Conservation (phyloP, 2,329 filamentous ascomycete species). For the Rachicladosporium sp. region DNA sequence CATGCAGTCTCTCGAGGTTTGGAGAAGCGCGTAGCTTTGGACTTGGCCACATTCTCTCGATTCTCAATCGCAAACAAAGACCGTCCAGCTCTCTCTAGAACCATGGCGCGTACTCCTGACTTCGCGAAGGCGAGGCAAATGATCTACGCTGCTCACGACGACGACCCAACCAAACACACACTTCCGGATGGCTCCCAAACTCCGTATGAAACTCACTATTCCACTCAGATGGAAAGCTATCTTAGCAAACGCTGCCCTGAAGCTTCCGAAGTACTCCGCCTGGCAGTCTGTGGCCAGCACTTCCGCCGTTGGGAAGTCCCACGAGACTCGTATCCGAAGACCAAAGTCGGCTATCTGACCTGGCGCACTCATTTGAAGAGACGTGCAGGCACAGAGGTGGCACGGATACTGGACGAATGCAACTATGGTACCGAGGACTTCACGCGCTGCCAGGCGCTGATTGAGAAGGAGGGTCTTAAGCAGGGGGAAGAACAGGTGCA, state of each 20-base stretch:
- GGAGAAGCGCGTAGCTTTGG: too few species aligned
- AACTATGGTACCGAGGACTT: constrained; percentile 44
- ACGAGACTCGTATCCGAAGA: constrained; percentile 59
- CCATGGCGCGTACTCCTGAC: constrained; percentile 7
- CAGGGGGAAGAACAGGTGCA: constrained; percentile 54
- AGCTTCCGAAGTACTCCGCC: constrained; percentile 54
- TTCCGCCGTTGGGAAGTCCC: constrained; percentile 78
- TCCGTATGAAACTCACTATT: constrained; percentile 75
- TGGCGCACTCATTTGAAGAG: constrained; percentile 68
- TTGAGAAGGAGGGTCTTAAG: constrained; percentile 65
- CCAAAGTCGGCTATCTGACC: constrained; percentile 61
- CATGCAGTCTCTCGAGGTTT: too few species aligned
- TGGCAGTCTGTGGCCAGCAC: constrained; percentile 76
- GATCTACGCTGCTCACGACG: constrained; percentile 62
- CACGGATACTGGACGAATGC: constrained; percentile 39
- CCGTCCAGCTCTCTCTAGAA: background rate
- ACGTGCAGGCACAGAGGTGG: constrained; percentile 52
- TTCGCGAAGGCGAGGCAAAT: constrained; percentile 43
- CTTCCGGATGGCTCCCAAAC: constrained; percentile 33
- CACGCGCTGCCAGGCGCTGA: constrained; percentile 53
- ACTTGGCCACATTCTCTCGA: too few species aligned
- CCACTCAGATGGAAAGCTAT: constrained; percentile 65
- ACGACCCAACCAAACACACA: constrained; percentile 49
- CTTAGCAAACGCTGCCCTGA: constrained; percentile 48
- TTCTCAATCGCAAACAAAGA: too few species aligned